Evolutionary conservation across 1,284 basidiomycete species (phyloP), one percentile per base, ranked within the genome.

Genomic region (Leccinum pallidistipes): DNA sequence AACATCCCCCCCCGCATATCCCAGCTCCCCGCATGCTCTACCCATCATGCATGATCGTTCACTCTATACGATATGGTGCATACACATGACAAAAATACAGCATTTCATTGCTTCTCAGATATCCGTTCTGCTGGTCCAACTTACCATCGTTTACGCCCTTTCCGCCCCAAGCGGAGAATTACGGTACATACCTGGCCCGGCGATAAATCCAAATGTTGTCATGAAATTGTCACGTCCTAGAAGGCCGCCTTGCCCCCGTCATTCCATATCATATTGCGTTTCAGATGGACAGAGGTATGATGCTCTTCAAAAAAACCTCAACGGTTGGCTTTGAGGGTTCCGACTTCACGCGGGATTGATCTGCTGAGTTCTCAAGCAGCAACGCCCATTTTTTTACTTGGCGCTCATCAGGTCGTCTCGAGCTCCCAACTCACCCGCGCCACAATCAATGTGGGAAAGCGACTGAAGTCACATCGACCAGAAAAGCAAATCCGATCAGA

Each of bases 11-110:
- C 50, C 56, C 53, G 59, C 67, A 65, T 63, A 65, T 64, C 77
- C 64, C 56, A 38, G n/a, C 58, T 38, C 58, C 51, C 32, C 52
- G 63, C 73, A 65, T 66, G 64, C 69, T 62, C 64, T 56, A 59
- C 55, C 62, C 62, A 65, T 71, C 68, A 54, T 65, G 58, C 47
- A 56, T 50, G 58, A 61, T 60, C 78, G 73, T 76, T 72, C 69
- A 59, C 75, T 72, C 69, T 74, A 24, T 24, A 24, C 24, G 76
- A 71, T 80, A 81, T 80, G 77, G 74, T 70, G 71, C 78, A 82
- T 80, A 78, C 78, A 71, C 54, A 54, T 57, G 59, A 60, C 60
- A 67, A 76, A 75, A 76, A 76, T 66, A 75, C 64, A 65, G 61
- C 71, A 67, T 59, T 65, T 45, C 38, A 56, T 56, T 64, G 18